Evolutionary conservation across 768 basidiomycete species (phyloP).

Genomic region (Tubosaeta sp.): DNA sequence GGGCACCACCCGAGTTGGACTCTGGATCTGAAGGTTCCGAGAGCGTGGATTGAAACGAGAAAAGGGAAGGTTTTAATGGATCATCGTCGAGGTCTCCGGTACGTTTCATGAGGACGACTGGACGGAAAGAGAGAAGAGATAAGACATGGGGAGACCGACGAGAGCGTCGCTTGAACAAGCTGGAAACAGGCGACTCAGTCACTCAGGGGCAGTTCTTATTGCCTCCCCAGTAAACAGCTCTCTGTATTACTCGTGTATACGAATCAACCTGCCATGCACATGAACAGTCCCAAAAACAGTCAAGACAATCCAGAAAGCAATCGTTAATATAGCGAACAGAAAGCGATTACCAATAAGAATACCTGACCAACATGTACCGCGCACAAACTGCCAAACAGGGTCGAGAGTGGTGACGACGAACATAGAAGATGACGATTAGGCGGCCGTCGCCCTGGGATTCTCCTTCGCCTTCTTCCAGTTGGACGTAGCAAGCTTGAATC

Average conservation of each 20-base stretch:
- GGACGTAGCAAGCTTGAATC: slow-evolving; percentile 68
- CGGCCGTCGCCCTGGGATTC: slow-evolving; percentile 44
- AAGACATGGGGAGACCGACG: slow-evolving; percentile 1
- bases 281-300: neutral
- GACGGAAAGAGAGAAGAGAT: slow-evolving; percentile 21
- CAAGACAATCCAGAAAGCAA: slow-evolving; percentile 7
- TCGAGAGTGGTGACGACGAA: slow-evolving; percentile 1
- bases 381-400: slow-evolving; percentile 18
- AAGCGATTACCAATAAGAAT: slow-evolving; percentile 33
- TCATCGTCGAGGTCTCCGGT: slow-evolving; percentile 41
- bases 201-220: slow-evolving; percentile 21
- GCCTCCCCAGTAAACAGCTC: no score
- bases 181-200: slow-evolving; percentile 15
- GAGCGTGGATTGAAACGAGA: slow-evolving; percentile 5
- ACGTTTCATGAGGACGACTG: slow-evolving; percentile 35
- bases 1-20: neutral
- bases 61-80: slow-evolving; percentile 8
- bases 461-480: slow-evolving; percentile 79
- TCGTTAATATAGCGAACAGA: slow-evolving; percentile 17
- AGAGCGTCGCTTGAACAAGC: slow-evolving; percentile 22
- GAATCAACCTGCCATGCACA: neutral
- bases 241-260: neutral
- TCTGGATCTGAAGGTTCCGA: slow-evolving; percentile 13
- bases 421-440: slow-evolving; percentile 17
- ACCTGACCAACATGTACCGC: slow-evolving; percentile 13